phyloP scores from a whole-genome alignment of 2,329 filamentous ascomycete species.

The Lecanicillium sp. region DNA sequence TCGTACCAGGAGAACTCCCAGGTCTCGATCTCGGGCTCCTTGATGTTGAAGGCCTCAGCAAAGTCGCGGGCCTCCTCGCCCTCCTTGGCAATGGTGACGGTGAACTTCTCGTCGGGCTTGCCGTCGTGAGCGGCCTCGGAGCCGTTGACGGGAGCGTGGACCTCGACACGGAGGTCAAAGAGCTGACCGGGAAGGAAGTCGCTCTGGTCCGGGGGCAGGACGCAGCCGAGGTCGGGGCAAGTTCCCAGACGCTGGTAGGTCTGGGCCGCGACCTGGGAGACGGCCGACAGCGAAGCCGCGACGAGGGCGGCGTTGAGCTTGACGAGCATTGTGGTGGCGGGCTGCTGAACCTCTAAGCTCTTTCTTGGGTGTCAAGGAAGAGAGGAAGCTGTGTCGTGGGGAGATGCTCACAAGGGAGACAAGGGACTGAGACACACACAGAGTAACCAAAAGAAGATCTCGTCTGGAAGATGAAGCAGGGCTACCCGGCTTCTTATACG shows the following conservation, averaged over 20 bases:
- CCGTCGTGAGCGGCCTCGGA: conserved; percentile 66
- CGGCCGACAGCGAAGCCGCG: conserved; percentile 18
- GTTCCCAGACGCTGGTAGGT: conserved; percentile 53
- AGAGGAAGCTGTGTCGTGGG: too few relatives aligned
- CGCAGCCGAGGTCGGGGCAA: conserved; percentile 51
- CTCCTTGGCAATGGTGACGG: conserved; percentile 63
- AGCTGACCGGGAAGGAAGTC: conserved; percentile 79
- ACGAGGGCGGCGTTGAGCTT: conserved; percentile 27
- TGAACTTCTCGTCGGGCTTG: conserved; percentile 67
- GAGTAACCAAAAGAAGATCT: conserved; percentile 15
- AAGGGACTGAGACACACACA: neutral
- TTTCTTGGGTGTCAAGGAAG: neutral
- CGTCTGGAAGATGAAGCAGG: too few relatives aligned
- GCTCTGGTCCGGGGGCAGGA: conserved; percentile 56
- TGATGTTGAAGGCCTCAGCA: conserved; percentile 59
- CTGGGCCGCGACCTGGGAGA: conserved; percentile 39
- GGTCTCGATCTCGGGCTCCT: conserved; percentile 66
- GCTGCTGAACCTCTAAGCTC: neutral
- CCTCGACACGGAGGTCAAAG: conserved; percentile 77
- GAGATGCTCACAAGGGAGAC: neutral
- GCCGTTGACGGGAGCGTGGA: conserved; percentile 75
- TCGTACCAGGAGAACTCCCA: conserved; percentile 85
- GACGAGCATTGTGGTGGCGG: conserved; percentile 20
- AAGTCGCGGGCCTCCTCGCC: conserved; percentile 45
- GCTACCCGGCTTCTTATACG: too few relatives aligned